Evolutionary conservation across 1,284 basidiomycete genomes (phyloP).

Genomic region (Papiliotrema terrestris): DNA sequence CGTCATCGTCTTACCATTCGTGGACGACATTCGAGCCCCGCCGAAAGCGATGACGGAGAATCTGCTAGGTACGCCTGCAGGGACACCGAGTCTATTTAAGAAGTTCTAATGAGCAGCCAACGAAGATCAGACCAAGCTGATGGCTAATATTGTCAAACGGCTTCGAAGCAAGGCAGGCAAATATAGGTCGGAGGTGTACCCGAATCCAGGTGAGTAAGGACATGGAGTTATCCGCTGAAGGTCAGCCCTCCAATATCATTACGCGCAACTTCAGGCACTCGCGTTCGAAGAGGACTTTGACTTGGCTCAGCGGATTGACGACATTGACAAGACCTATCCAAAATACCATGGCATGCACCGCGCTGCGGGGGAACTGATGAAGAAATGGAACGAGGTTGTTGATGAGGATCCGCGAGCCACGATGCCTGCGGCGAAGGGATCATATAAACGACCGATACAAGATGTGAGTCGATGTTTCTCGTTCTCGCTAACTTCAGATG

Average conservation of each 20-base stretch:
- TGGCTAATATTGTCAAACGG: constrained; percentile 72
- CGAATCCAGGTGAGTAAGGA: constrained; percentile 72
- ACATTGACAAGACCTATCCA: constrained; percentile 69
- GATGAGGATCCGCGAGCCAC: constrained; percentile 61
- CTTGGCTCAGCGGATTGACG: constrained; percentile 56
- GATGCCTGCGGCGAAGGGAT: constrained; percentile 21
- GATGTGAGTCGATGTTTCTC: too few species aligned
- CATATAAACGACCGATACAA: too few species aligned
- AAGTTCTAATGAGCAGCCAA: constrained; percentile 55
- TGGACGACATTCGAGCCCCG: constrained; percentile 84
- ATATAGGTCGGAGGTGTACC: constrained; percentile 84
- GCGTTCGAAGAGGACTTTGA: constrained; percentile 88
- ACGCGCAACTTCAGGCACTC: constrained; percentile 81
- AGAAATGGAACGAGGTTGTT: constrained; percentile 68
- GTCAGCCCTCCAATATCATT: constrained; percentile 69
- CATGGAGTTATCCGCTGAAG: background rate
- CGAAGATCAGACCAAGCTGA: constrained; percentile 64
- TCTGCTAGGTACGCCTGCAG: constrained; percentile 53
- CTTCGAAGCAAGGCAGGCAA: constrained; percentile 70
- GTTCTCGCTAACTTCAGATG: constrained; percentile 50
- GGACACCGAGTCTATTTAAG: background rate
- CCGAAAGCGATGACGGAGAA: constrained; percentile 51
- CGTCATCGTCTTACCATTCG: constrained; percentile 83
- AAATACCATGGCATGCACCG: constrained; percentile 74
- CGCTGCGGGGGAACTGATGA: constrained; percentile 71